phyloP scores from a whole-genome alignment of 257 asterid genomes.

The Solanum etuberosum region DNA sequence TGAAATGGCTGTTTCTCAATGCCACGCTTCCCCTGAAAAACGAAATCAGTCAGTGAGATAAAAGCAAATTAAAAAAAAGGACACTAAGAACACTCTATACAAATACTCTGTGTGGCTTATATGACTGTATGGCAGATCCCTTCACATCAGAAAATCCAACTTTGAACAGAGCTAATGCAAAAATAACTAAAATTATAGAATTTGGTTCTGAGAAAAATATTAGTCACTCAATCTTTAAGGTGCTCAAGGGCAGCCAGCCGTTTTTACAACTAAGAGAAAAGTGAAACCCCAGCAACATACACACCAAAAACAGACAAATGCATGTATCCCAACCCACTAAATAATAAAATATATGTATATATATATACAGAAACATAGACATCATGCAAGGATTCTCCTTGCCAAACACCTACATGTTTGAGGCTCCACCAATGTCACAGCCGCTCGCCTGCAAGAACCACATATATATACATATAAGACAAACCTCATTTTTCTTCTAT shows the following conservation, averaged over 20 bases:
- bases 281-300: background rate
- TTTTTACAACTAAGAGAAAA: background rate
- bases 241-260: background rate
- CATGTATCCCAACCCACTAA: constrained; percentile 47
- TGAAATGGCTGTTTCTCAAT: constrained; percentile 94
- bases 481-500: constrained; percentile 49
- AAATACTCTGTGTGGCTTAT: background rate
- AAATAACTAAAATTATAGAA: background rate
- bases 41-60: constrained; percentile 29
- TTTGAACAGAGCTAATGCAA: background rate
- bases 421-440: constrained; percentile 85
- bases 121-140: background rate
- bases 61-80: background rate
- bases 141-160: background rate
- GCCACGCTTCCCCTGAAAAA: constrained; percentile 96
- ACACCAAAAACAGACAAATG: background rate
- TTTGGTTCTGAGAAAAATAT: background rate
- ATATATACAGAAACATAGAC: constrained; percentile 9
- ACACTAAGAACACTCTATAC: background rate
- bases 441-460: constrained; percentile 98
- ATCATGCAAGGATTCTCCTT: constrained; percentile 65
- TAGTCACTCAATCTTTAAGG: background rate
- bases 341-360: background rate
- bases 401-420: constrained; percentile 95
- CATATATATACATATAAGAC: constrained; percentile 83